Percentiles rank a stretch among this genome's conserved stretches.
phyloP scores from a whole-genome alignment of 208 protist genomes.

The Trypanosoma caninum region DNA sequence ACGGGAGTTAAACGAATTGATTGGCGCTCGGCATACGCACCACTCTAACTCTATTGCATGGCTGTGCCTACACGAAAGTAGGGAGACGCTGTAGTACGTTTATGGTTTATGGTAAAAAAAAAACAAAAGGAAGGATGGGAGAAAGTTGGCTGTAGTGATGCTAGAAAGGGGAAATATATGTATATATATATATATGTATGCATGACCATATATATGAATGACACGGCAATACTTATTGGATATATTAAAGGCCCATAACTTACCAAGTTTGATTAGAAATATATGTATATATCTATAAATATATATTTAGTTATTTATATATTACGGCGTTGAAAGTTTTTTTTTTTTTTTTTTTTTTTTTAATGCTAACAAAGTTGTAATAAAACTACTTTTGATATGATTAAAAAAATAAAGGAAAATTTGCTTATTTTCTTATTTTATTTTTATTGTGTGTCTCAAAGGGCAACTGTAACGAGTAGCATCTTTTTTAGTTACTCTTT shows the following conservation, averaged over 20 bases:
- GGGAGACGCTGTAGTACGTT: conserved; percentile 39
- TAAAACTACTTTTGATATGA: background rate
- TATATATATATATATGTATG: too few species aligned
- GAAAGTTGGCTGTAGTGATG: too few species aligned
- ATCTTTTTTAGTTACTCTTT: background rate
- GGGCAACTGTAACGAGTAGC: background rate
- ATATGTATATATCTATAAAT: too few species aligned
- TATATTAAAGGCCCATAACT: too few species aligned
- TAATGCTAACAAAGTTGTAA: background rate
- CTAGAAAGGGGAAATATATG: too few species aligned
- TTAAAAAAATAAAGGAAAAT: conserved; percentile 13
- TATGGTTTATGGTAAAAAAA: background rate
- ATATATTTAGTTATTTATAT: background rate
- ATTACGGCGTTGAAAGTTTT: conserved; percentile 10
- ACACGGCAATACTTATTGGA: too few species aligned
- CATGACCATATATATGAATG: too few species aligned
- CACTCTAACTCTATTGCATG: conserved; percentile 84
- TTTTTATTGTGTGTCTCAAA: background rate
- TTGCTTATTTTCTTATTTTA: background rate
- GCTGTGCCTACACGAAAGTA: conserved; percentile 77
- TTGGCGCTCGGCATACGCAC: conserved; percentile 60
- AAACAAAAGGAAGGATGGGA: too few species aligned
- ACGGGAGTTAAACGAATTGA: conserved; percentile 56
- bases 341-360: conserved; percentile 11
- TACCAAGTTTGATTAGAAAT: too few species aligned